These are phyloP conservation scores for Exophiala sp. DNA, from an alignment of 2,329 filamentous ascomycete genomes.

Conservation along the genomic window DNA sequence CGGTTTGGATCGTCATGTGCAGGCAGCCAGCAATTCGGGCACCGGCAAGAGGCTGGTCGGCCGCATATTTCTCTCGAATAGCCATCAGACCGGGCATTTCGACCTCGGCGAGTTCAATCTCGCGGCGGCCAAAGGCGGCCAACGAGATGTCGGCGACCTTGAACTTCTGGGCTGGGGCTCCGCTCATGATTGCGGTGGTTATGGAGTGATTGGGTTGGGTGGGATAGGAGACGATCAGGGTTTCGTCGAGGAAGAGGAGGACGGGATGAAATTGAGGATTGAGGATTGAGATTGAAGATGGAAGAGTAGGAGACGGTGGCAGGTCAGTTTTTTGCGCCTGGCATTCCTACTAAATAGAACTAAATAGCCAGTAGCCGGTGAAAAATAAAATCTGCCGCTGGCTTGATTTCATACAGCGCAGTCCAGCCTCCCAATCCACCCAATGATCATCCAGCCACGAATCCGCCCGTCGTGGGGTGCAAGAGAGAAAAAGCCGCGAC, in stretches of 20 bases:
- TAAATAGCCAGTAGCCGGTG: no score
- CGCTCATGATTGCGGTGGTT: conserved; percentile 40
- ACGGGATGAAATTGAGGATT: background rate
- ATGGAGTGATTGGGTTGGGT: background rate
- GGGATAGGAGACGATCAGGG: background rate
- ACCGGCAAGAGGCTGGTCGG: conserved; percentile 87
- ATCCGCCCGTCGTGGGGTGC: background rate
- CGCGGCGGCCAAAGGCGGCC: conserved; percentile 96
- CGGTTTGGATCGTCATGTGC: conserved; percentile 99
- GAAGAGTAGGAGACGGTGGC: background rate
- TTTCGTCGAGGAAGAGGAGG: background rate
- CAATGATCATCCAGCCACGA: conserved; percentile 1
- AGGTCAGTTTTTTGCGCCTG: background rate
- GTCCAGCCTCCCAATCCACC: background rate
- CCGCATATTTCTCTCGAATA: conserved; percentile 84
- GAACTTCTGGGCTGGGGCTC: conserved; percentile 83
- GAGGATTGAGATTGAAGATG: background rate
- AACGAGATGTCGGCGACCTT: conserved; percentile 98
- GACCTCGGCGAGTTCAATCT: conserved; percentile 95
- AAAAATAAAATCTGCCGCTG: background rate
- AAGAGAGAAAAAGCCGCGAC: background rate
- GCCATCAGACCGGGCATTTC: conserved; percentile 98
- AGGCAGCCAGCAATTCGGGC: conserved; percentile 96
- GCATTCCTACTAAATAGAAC: no score
- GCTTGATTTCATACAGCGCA: no score